These are phyloP conservation scores for Pisolithus orientalis DNA, from an alignment of 768 basidiomycete species.

Conservation along the genomic window DNA sequence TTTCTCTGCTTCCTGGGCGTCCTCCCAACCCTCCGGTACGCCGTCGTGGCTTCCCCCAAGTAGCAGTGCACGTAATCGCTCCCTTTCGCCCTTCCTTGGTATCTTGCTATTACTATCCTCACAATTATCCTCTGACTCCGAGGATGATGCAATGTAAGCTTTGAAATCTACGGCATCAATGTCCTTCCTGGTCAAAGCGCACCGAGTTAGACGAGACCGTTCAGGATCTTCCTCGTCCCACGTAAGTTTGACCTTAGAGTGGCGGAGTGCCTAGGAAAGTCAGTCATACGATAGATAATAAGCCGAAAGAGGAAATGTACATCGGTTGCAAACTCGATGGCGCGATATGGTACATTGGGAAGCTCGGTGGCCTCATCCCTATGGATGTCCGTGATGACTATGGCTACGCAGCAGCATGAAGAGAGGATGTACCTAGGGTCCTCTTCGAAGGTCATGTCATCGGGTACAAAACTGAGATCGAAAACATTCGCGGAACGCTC, in stretches of 20 bases:
- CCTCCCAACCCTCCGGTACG: conserved; percentile 76
- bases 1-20: conserved; percentile 6
- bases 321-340: conserved; percentile 88
- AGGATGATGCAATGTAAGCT: conserved; percentile 59
- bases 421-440: conserved; percentile 52
- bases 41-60: conserved; percentile 60
- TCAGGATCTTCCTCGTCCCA: conserved; percentile 98
- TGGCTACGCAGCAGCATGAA: background rate
- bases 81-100: conserved; percentile 45
- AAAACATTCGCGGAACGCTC: conserved; percentile 96
- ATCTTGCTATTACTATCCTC: conserved; percentile 14
- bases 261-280: conserved; percentile 72
- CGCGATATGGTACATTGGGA: conserved; percentile 53
- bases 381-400: background rate
- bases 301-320: conserved; percentile 38
- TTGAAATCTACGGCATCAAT: conserved; percentile 90
- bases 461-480: conserved; percentile 90
- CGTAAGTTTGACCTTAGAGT: conserved; percentile 95
- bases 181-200: conserved; percentile 72
- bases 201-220: conserved; percentile 72
- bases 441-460: conserved; percentile 79
- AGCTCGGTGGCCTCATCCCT: conserved; percentile 85
- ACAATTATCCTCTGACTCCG: conserved; percentile 34
- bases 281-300: background rate
- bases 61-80: conserved; percentile 70